These are phyloP conservation scores for Mucor mucedo DNA, from an alignment of 371 early-diverging fungal species.

Conservation along the genomic window DNA sequence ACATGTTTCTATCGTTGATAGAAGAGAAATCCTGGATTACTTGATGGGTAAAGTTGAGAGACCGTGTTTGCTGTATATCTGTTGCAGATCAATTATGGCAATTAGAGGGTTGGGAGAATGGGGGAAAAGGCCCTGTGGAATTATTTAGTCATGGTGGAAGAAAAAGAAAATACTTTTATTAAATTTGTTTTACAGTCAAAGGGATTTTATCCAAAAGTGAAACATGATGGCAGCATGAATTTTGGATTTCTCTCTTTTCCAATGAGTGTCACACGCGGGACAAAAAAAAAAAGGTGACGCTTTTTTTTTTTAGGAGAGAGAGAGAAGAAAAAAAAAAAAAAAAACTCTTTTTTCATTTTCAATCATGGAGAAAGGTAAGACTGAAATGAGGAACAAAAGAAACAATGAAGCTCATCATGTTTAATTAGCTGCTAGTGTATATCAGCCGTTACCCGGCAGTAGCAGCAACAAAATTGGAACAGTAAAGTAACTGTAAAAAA, in stretches of 20 bases:
- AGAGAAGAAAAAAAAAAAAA: too few species aligned
- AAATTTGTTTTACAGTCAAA: conserved; percentile 53
- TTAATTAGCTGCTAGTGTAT: conserved; percentile 7
- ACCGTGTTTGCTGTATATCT: conserved; percentile 88
- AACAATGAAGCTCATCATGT: too few species aligned
- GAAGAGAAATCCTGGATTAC: conserved; percentile 73
- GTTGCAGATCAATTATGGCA: conserved; percentile 92
- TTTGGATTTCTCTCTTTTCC: too few species aligned
- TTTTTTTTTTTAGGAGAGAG: too few species aligned
- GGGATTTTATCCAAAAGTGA: conserved; percentile 79
- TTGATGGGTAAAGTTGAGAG: conserved; percentile 78
- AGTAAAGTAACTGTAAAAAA: neutral
- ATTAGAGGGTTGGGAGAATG: conserved; percentile 88
- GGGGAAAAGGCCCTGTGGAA: conserved; percentile 78
- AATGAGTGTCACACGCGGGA: too few species aligned
- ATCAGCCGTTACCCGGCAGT: conserved; percentile 17
- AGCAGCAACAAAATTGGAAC: conserved; percentile 4
- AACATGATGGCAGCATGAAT: too few species aligned
- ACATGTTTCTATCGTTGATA: conserved; percentile 76
- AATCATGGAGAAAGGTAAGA: too few species aligned
- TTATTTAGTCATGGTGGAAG: conserved; percentile 73
- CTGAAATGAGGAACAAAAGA: too few species aligned
- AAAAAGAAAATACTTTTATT: neutral
- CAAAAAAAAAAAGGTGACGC: too few species aligned
- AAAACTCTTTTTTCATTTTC: too few species aligned